phyloP scores from a whole-genome alignment of 2,329 filamentous ascomycete genomes.

The Tolypocladium ovalisporum region DNA sequence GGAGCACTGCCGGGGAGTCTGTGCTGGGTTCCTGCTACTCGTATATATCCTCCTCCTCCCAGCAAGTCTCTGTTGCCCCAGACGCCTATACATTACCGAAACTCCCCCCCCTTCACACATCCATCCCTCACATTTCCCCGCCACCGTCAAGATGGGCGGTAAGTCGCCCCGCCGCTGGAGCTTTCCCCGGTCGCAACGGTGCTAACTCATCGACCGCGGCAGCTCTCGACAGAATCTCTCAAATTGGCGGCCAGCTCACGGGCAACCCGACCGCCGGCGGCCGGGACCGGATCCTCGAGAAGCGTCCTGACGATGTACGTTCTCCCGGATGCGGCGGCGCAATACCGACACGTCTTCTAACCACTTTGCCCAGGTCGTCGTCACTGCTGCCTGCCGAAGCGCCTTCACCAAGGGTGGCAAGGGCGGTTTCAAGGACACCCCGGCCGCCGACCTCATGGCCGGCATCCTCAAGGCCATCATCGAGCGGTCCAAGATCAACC shows the following conservation, averaged over 20 bases:
- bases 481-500: constrained; percentile 79
- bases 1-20: background rate
- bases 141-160: constrained; percentile 24
- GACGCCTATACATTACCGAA: background rate
- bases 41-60: background rate
- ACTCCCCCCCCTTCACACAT: background rate
- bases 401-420: constrained; percentile 88
- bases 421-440: constrained; percentile 92
- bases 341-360: background rate
- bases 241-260: constrained; percentile 53
- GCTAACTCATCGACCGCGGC: constrained; percentile 5
- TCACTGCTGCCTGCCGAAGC: constrained; percentile 85
- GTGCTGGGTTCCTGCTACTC: no score
- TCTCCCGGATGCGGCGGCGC: background rate
- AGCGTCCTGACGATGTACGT: constrained; percentile 55
- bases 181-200: background rate
- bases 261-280: constrained; percentile 43
- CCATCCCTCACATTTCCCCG: background rate
- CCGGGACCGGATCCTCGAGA: constrained; percentile 49
- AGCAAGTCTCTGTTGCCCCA: background rate
- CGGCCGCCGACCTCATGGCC: constrained; percentile 72
- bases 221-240: constrained; percentile 47
- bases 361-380: constrained; percentile 55
- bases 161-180: constrained; percentile 8
- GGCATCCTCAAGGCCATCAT: constrained; percentile 75